phyloP scores from a whole-genome alignment of 331 rosid species.

The Telfairia occidentalis region DNA sequence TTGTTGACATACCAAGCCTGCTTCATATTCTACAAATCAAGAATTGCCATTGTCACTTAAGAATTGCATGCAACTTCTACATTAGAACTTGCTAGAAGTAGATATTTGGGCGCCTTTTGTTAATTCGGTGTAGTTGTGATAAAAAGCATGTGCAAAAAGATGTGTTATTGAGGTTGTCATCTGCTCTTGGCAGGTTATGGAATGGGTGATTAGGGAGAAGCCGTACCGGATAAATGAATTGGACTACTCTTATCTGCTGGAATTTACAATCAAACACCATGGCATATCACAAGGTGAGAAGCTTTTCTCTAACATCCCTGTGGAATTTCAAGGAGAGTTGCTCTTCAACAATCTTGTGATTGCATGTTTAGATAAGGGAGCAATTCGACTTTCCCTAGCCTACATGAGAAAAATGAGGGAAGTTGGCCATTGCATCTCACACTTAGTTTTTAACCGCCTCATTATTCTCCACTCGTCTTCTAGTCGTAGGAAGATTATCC shows the following conservation, averaged over 20 bases:
- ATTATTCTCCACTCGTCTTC: slow-evolving; percentile 61
- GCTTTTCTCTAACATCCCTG: slow-evolving; percentile 48
- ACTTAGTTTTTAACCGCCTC: slow-evolving; percentile 79
- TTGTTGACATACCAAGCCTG: background rate
- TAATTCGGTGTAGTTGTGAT: background rate
- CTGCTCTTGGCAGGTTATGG: slow-evolving; percentile 65
- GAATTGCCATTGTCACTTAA: background rate
- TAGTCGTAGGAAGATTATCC: slow-evolving; percentile 41
- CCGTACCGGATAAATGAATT: slow-evolving; percentile 68
- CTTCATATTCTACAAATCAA: background rate
- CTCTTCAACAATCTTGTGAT: slow-evolving; percentile 80
- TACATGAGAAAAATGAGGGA: slow-evolving; percentile 91
- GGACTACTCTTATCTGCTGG: slow-evolving; percentile 77
- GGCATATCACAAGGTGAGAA: slow-evolving; percentile 73
- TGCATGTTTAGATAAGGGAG: slow-evolving; percentile 77
- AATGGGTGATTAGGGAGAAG: slow-evolving; percentile 84
- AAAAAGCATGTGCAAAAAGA: background rate
- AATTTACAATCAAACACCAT: slow-evolving; percentile 62
- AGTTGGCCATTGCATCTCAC: slow-evolving; percentile 56
- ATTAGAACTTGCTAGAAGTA: background rate
- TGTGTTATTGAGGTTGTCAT: background rate
- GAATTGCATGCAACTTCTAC: background rate
- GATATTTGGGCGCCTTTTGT: background rate
- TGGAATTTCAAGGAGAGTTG: slow-evolving; percentile 74
- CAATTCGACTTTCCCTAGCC: slow-evolving; percentile 58